These are phyloP conservation scores for Diatrype stigma DNA, from an alignment of 2,329 filamentous ascomycete genomes.

Conservation along the genomic window DNA sequence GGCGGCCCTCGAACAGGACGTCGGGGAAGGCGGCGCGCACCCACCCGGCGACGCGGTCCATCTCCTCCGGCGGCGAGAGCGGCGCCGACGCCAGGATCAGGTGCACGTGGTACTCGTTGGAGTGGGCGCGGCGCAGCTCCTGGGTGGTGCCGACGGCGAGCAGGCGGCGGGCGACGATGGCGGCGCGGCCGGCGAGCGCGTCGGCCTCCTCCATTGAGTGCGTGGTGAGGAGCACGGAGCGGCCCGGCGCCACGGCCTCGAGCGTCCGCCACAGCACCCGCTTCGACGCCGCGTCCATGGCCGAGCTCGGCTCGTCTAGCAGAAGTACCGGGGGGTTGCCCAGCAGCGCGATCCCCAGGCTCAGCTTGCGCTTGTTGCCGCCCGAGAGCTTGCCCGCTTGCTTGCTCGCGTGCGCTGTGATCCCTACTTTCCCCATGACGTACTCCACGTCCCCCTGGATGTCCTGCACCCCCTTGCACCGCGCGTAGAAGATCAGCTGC, in stretches of 20 bases:
- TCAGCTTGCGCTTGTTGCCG: constrained; percentile 74
- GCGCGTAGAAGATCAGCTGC: constrained; percentile 70
- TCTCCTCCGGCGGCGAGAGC: constrained; percentile 14
- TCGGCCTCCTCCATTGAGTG: constrained; percentile 82
- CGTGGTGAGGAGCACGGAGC: constrained; percentile 68
- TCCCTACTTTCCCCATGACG: constrained; percentile 62
- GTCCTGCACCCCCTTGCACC: constrained; percentile 61
- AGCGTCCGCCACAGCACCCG: constrained; percentile 76
- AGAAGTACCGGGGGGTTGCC: constrained; percentile 70
- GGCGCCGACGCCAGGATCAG: constrained; percentile 20
- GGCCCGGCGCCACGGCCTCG: constrained; percentile 58
- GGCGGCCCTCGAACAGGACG: constrained; percentile 52
- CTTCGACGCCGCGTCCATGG: constrained; percentile 66
- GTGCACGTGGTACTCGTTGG: constrained; percentile 25
- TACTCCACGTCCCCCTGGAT: constrained; percentile 59
- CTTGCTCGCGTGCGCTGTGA: constrained; percentile 56
- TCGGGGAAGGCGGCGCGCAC: constrained; percentile 45
- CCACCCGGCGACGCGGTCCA: constrained; percentile 36
- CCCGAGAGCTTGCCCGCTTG: constrained; percentile 67
- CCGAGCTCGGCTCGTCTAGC: constrained; percentile 74
- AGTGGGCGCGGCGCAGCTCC: constrained; percentile 19
- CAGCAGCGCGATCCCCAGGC: constrained; percentile 69
- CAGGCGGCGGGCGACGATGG: constrained; percentile 41
- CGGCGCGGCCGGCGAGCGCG: constrained; percentile 64
- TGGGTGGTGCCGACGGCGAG: constrained; percentile 22